Evolutionary conservation across 208 protist species (phyloP).

Genomic region (Acanthamoeba rhysodes): DNA sequence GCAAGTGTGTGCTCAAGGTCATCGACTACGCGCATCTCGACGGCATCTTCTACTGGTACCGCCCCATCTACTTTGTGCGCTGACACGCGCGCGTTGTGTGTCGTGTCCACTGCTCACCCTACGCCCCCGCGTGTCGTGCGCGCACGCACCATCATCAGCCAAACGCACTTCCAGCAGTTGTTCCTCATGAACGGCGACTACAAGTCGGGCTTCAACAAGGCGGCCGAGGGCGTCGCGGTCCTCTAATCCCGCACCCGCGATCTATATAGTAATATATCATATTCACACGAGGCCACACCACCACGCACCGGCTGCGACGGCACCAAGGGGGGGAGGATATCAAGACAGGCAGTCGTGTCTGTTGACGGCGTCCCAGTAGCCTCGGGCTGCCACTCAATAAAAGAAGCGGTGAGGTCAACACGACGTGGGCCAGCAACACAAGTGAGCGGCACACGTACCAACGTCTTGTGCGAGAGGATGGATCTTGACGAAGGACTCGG

Average conservation of each 20-base stretch:
- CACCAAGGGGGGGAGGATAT: no score
- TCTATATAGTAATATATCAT: no score
- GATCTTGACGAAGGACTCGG: not conserved
- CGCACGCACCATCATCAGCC: slow-evolving; percentile 5
- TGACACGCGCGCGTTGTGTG: not conserved
- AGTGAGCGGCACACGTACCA: not conserved
- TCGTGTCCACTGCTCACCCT: not conserved
- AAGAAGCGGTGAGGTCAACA: no score
- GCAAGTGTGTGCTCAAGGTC: slow-evolving; percentile 73
- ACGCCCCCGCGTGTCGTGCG: not conserved
- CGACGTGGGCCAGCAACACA: no score
- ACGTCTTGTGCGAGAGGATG: not conserved
- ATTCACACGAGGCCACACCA: no score
- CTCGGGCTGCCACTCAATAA: not conserved
- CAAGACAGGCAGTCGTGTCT: not conserved
- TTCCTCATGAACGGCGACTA: slow-evolving; percentile 74
- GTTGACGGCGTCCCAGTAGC: not conserved
- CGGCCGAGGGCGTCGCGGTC: slow-evolving; percentile 2
- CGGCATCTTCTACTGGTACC: slow-evolving; percentile 74
- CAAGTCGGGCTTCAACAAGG: slow-evolving; percentile 75
- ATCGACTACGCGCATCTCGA: slow-evolving; percentile 77
- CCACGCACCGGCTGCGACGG: no score
- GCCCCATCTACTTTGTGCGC: no score
- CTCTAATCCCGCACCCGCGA: no score
- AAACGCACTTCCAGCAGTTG: slow-evolving; percentile 77